Base-by-base conservation (phyloP, 75 land plant genomes). In the Sequoia sempervirens region DNA sequence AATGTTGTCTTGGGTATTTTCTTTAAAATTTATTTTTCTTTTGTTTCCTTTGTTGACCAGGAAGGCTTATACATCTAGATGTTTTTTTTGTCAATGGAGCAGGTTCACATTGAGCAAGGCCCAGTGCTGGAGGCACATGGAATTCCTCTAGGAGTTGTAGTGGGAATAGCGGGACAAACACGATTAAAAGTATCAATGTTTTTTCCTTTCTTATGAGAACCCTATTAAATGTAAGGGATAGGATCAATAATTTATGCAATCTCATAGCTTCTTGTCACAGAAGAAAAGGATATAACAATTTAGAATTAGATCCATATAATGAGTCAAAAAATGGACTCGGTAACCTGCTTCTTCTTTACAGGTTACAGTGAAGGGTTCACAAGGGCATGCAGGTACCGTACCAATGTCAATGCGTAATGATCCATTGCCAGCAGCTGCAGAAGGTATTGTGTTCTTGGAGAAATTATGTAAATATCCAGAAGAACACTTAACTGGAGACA, bases 51-150 rank as follows among this genome's bases (percentile, higher is more conserved):
- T n/a, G 45, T 40, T 43, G 47, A 45, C 5, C 30, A 40, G 28
- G 14, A 78, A 78, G 32, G 8, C 23, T 45, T 78, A 78, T 28
- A 78, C 23, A 45, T 78, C 74, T 81, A 20, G 34, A 84, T 52
- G 9, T 52, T 15, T 4, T 41, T 85, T 74, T 79, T 85, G 80
- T 85, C 4, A 52, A 66, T 74, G 36, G 46, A 66, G 40, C 86
- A 98, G 99, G 92, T 98, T 74, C 99, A 98, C 86, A 98, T 98
- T 88, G 99, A 98, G 83, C 99, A 98, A 90, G 99, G 99, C n/a
- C 99, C 99, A 38, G 99, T 98, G 52, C 91, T 98, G 54, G 99
- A 98, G 81, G 84, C 90, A 80, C 84, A 86, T 52, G 95, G 91
- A 41, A 83, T 91, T 81, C 97, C 99, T 69, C 89, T 98, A 30